Base-by-base conservation (phyloP, 306 rosid genomes). In the Spatholobus suberectus region DNA sequence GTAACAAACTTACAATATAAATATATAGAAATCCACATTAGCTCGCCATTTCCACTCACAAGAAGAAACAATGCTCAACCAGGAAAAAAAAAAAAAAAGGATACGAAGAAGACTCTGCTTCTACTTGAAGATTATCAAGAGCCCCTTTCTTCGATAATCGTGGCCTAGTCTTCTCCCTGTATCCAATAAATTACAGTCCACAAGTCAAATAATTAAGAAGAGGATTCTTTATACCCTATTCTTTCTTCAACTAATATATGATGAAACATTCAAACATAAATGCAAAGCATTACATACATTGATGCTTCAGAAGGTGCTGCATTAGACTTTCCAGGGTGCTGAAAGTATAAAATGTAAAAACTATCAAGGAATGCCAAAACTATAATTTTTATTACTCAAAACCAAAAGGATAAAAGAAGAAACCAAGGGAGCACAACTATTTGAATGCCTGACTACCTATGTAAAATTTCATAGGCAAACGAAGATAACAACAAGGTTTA, bases 101-200 rank as follows among this genome's bases (percentile, higher is more conserved):
- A 96, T 96, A 96, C 97, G 67, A 85, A 47, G 95, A 89, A 79
- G 92, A 75, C 85, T 92, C 92, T 4, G 78, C 61, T 26, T 89
- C 97, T 84, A 81, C 97, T 80, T 89, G 92, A 80, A 78, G 80
- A 61, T 70, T 83, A 84, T 85, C 84, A 72, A 63, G 77, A 20
- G 86, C 47, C 43, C 57, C 94, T 71, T 91, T 90, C 86, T 85
- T 86, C 70, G 78, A 72, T 69, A 80, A 63, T 70, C 76, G 88
- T 65, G 92, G 78, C 75, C 83, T 86, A 35, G 78, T 71, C 87
- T 82, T 90, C 87, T 91, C 97, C 90, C 99, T 96, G 88, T n/a
- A 76, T 87, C 52, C 65, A 79, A 66, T 7, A 76, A 81, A 69
- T 79, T 70, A 41, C 75, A 85, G 20, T 67, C 78, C 78, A 82